Evolutionary conservation across 1,139 yeast genomes (phyloP), one percentile per base, ranked within the genome.

Genomic region (Arxiozyma slooffiae): DNA sequence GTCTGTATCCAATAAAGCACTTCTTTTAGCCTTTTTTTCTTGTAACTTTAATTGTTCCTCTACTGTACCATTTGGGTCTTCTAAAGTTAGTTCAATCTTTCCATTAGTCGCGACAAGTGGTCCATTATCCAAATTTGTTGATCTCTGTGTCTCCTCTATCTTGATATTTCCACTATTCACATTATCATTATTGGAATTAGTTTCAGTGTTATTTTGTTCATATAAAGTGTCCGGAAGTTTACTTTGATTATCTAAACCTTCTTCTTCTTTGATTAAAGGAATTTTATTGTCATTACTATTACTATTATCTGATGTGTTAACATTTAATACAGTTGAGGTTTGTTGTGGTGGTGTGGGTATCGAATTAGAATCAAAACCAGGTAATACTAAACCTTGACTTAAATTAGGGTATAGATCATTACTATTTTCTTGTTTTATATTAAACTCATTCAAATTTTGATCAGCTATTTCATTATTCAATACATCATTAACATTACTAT

Each of bases 11-110:
- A 67, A 52, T 34, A 67, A 53, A 7, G 70, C 70, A 55, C 67
- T 64, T 55, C 68, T 59, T 49, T 75, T 76, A 46, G 62, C 77
- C 47, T 64, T 57, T 53, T 64, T 64, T 36, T 63, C 67, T 48
- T 64, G 62, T 46, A 60, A 56, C 53, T 62, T 61, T 58, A 67
- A 74, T 48, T 65, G 70, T 37, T 69, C 73, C 11, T 71, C 81
- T 49, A 75, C 79, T 52, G 77, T 77, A 47, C 77, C 78, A 41
- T 73, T 76, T 30, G 75, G 77, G 51, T 72, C 75, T n/a, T 57
- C 54, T 42, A 58, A 50, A 24, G 59, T 55, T 37, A 53, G 39
- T 41, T 53, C 55, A 37, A 55, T 52, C 43, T 53, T 50, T 50
- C 52, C 52, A 38, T 48, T 52, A 18, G 23, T 34, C 0, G 38